Base-by-base conservation (phyloP, 2,329 filamentous ascomycete species). In the Ophioceras dolichostomum region DNA sequence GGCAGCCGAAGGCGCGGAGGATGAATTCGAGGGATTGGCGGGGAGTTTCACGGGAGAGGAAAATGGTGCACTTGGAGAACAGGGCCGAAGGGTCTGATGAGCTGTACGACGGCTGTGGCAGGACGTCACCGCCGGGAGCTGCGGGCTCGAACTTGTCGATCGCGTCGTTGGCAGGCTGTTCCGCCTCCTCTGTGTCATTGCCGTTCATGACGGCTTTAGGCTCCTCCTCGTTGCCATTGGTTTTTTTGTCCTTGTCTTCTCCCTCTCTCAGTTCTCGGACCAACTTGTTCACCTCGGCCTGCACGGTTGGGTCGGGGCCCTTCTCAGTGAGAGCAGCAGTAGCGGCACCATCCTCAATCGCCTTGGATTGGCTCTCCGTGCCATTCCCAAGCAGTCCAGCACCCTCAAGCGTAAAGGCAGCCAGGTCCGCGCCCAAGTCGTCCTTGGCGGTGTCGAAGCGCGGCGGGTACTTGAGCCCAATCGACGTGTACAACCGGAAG, bases 81-180 rank as follows among this genome's bases (percentile, higher is more conserved):
- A 98, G 70, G n/a, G 73, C 70, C 20, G 75, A 76, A 14, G 79
- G 73, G 50, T 83, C 76, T 43, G 68, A 76, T 46, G 74, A 76
- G 43, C 76, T 67, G 53, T 70, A 64, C 37, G 67, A 64, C 7
- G 91, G 89, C 60, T 96, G 91, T 3, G 78, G 77, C 17, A 98
- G 73, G 13, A 85, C 66, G 56, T 98, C 91, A 46, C 87, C 88
- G 47, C 87, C 84, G 16, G 83, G 78, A 17, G 81, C 87, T 16
- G 79, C 76, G 10, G 85, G 78, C 58, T 91, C 83, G 54, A 98
- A 98, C 54, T 85, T 91, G 65, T 98, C 91, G 46, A 96, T 87
- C 12, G 75, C 70, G 40, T 77, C 72, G 21, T 65, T 69, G 32
- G 65, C 48, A 43, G 70, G 62, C 8, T 73, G 67, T 26, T 66